phyloP scores from a whole-genome alignment of 129 eudicot genomes.

The Calendula officinalis region DNA sequence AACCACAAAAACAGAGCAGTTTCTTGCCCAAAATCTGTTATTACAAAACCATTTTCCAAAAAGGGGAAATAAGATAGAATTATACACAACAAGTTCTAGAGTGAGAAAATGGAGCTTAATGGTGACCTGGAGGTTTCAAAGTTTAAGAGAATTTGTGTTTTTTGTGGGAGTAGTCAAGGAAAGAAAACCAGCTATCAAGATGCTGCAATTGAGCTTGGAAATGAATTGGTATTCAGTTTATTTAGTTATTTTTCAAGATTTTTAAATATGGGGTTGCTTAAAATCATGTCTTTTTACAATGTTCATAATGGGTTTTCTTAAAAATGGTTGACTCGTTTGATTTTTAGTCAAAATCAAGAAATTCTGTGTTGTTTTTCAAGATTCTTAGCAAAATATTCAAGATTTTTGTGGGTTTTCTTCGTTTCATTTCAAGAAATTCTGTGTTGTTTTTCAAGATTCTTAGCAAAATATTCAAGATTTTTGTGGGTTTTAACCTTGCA shows the following conservation, averaged over 20 bases:
- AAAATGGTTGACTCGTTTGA: no score
- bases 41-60: constrained; percentile 1
- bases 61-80: constrained; percentile 25
- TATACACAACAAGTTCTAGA: not conserved
- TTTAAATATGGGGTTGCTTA: constrained; percentile 14
- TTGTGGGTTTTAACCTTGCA: constrained; percentile 26
- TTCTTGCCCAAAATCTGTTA: constrained; percentile 17
- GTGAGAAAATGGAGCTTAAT: constrained; percentile 53
- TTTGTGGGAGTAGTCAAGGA: constrained; percentile 98
- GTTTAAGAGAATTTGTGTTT: constrained; percentile 90
- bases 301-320: constrained; percentile 22
- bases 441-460: constrained; percentile 15
- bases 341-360: constrained; percentile 18
- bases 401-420: constrained; percentile 27
- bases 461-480: no score
- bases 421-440: constrained; percentile 2
- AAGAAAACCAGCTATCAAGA: constrained; percentile 91
- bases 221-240: constrained; percentile 61
- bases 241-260: constrained; percentile 16
- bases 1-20: constrained; percentile 8
- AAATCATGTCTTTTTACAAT: constrained; percentile 17
- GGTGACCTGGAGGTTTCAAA: constrained; percentile 58
- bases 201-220: constrained; percentile 94
- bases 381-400: constrained; percentile 29
- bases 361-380: constrained; percentile 18